Base-by-base conservation (phyloP, 768 basidiomycete genomes). In the Mycena vitilis region DNA sequence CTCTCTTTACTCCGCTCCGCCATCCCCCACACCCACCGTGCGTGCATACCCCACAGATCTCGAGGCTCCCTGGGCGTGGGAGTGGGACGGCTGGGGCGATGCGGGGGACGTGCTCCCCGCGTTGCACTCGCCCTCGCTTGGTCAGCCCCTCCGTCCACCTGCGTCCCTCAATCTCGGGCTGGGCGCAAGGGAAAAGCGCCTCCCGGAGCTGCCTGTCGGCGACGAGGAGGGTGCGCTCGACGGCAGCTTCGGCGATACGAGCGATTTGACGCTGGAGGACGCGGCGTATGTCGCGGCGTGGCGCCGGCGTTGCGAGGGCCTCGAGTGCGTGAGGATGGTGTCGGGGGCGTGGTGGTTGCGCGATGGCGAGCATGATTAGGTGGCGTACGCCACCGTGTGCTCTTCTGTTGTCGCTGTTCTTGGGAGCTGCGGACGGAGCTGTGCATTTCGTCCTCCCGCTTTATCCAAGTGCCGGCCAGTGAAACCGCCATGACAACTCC, bases 21-120 rank as follows among this genome's bases (percentile, higher is more conserved):
- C 58, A 2, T 52, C 64, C 38, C 57, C 49, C 18, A 30, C 30
- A 30, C 30, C 30, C 30, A 30, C 11, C 25, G 36, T 34, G 11
- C 40, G 53, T 58, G 16, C 66, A 36, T n/a, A 47, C 66, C 7
- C 60, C 48, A 13, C 68, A 58, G 4, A 53, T 45, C n/a, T 49
- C 30, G n/a, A 30, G 44, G 40, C 25, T 30, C 45, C 45, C 30
- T 67, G 66, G 65, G 52, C 51, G 0, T 72, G 71, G 71, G 71
- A 69, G 60, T 69, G 67, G 71, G 67, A 60, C 20, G 67, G 71
- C n/a, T 72, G 71, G 70, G 60, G 56, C 53, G 65, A 65, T 54
- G 63, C 59, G 20, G 69, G 60, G 11, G 65, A 66, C 52, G 51
- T 42, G 1, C 40, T 54, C 49, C 22, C n/a, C 34, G 55, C 42